Evolutionary conservation across 768 basidiomycete species (phyloP), one percentile per base, ranked within the genome.

Genomic region (Dendrothele bispora): DNA sequence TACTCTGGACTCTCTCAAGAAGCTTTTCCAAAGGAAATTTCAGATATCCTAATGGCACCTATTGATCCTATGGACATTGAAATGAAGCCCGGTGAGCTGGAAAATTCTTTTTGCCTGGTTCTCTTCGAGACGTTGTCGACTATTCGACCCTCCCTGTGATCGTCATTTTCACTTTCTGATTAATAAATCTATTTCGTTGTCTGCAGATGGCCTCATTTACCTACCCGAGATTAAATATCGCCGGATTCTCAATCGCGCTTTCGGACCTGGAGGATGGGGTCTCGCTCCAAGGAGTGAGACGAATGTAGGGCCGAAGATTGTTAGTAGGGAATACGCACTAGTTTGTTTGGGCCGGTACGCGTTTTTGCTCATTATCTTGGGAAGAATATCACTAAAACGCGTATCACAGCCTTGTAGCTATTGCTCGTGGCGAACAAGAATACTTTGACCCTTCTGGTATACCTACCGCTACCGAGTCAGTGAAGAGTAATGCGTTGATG

Each of bases 201-300:
- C 22, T 36, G 26, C 48, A 95, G 95, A 98, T 56, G 95, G 95
- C 4, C 74, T 98, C 34, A 69, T 97, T 10, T 98, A 98, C 67
- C 82, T 98, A 6, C 95, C 95, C 17, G 95, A 98, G 67, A 98
- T 98, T 59, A 95, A 97, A 62, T 98, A 98, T 60, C 80, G 95
- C 15, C 81, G 95, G 20, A 83, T 91, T 27, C 68, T 98, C 39
- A 98, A 98, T 72, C 84, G 78, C 56, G 93, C 95, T 0, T 98
- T 98, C 58, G 94, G 95, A 10, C 95, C 95, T 17, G 95, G 95
- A 6, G 94, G 86, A 5, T 98, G 95, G 95, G 95, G 95, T 10
- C 79, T 98, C 37, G 95, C 95, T 11, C 95, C 95, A 2, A 79
- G 95, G 12, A 85, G 88, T 37, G 91, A 95, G 67, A 94, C 91